Evolutionary conservation across 371 early-diverging fungal species (phyloP), one percentile per base, ranked within the genome.

Genomic region (Blakeslea trispora): DNA sequence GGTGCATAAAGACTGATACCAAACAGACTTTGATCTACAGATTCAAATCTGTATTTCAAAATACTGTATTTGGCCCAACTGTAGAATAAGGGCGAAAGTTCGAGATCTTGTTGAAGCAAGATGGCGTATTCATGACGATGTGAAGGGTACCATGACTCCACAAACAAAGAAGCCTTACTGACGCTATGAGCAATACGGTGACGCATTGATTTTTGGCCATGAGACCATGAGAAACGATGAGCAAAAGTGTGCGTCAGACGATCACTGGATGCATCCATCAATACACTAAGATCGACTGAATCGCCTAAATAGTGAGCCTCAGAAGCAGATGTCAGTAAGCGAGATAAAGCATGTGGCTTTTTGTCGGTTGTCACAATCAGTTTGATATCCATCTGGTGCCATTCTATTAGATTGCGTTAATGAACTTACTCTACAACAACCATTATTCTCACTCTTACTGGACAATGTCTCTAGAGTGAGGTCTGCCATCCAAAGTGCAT

Each of bases 1-100:
- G 85, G 84, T 34, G 81, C 62, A 45, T 85, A 87, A 24, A 85
- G 70, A 59, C 84, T 84, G 43, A 87, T 67, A n/a, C 85, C 86
- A 68, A 79, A 79, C 66, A 84, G 56, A 6, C 52, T 56, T 1
- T 50, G 61, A 32, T 48, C 53, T 11, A 9, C 9, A 1, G 23
- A 8, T 14, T 10, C 57, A 53, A 84, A 85, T 6, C 83, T 71
- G 50, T 85, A 84, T 43, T 71, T 70, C 41, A 87, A 62, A n/a
- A 84, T 54, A 41, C 69, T 62, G 48, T 80, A 83, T 53, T 85
- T 85, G 41, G 71, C 71, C 82, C 85, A 87, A 11, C 57, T 63
- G 56, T 84, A 87, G 51, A 77, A 85, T 40, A 71, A 54, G 6
- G 72, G 74, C 0, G 87, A 87, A 2, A 87, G 65, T 46, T 87